Evolutionary conservation across 73 alveolate genomes (phyloP).

Genomic region (Uronychia binucleata): DNA sequence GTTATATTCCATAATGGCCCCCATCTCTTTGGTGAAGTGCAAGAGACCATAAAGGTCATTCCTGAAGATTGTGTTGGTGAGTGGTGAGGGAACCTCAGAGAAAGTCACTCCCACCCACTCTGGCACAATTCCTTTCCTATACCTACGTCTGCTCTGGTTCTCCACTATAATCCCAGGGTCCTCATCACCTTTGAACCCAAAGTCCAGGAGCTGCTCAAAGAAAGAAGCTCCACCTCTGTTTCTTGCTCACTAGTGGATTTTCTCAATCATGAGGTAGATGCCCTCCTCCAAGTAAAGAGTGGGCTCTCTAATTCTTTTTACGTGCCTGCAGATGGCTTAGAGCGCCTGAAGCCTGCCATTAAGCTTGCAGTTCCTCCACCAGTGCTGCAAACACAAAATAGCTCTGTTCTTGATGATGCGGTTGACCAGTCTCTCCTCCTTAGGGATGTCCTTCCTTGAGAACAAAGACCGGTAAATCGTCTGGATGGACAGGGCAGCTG

Average conservation of each 20-base stretch:
- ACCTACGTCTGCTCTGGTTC: constrained; percentile 10
- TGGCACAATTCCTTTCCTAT: constrained; percentile 16
- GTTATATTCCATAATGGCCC: background rate
- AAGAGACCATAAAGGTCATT: constrained; percentile 18
- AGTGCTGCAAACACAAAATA: constrained; percentile 12
- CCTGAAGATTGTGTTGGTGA: background rate
- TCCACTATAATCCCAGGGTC: constrained; percentile 5
- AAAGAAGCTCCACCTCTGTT: background rate
- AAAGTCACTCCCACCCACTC: constrained; percentile 37
- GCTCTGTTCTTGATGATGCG: constrained; percentile 56
- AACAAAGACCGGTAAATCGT: constrained; percentile 26
- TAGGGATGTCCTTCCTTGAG: constrained; percentile 15
- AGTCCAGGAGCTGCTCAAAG: constrained; percentile 33
- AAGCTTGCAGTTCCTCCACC: constrained; percentile 54
- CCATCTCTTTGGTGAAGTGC: constrained; percentile 14
- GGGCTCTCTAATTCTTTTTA: constrained; percentile 10
- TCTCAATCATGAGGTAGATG: constrained; percentile 23
- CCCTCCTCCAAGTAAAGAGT: constrained; percentile 43
- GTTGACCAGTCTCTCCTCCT: background rate
- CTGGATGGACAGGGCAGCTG: constrained; percentile 41
- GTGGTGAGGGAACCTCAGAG: constrained; percentile 9
- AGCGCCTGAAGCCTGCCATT: constrained; percentile 44
- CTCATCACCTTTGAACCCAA: constrained; percentile 23
- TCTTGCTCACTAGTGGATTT: constrained; percentile 5
- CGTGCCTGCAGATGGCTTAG: constrained; percentile 1